A percentile compares a stretch with the other conserved stretches of the same genome.
Evolutionary conservation across 257 asterid genomes (phyloP).

Genomic region (Solanum tarapatanum): DNA sequence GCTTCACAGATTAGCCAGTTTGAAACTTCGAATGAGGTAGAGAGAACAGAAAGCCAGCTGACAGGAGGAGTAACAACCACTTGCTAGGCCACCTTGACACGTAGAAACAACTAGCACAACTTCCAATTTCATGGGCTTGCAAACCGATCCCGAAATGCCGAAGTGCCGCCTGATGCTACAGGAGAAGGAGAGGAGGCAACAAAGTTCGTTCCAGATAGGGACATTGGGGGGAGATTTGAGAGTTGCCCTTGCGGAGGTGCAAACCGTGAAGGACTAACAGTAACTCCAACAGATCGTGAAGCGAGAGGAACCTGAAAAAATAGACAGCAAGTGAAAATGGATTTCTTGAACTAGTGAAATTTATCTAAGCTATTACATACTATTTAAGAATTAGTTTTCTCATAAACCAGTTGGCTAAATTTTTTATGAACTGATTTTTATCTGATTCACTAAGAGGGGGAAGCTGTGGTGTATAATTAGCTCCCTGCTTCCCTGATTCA

Average conservation of each 20-base stretch:
- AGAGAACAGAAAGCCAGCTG: background rate
- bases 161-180: constrained; percentile 86
- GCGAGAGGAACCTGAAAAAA: constrained; percentile 49
- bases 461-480: background rate
- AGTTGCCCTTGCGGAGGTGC: constrained; percentile 55
- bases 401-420: background rate
- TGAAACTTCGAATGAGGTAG: background rate
- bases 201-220: constrained; percentile 63
- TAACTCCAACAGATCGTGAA: constrained; percentile 51
- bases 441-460: background rate
- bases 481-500: background rate
- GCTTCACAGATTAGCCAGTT: background rate
- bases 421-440: background rate
- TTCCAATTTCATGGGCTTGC: constrained; percentile 68
- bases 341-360: background rate
- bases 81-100: background rate
- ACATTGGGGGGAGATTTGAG: constrained; percentile 30
- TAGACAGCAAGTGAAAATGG: background rate
- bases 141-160: constrained; percentile 58
- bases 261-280: constrained; percentile 65
- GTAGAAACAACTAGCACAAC: background rate
- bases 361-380: background rate
- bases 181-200: constrained; percentile 86
- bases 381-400: background rate
- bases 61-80: background rate